phyloP scores from a whole-genome alignment of 2,329 filamentous ascomycete species.

The Ophiostoma fasciatum region DNA sequence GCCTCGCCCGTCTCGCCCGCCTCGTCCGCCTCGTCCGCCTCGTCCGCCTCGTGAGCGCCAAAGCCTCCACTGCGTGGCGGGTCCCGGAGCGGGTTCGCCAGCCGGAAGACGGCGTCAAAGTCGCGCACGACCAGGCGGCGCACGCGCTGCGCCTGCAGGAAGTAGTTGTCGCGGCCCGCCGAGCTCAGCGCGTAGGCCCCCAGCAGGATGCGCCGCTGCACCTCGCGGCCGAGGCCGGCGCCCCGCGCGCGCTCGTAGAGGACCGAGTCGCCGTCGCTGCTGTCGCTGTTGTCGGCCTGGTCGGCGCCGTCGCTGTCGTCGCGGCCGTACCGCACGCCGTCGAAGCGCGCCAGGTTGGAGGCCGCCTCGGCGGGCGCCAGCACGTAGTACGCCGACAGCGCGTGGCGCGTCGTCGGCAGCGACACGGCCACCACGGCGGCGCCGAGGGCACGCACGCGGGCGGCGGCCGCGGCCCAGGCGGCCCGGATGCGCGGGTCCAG shows the following conservation, averaged over 20 bases:
- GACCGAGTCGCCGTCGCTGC: constrained; percentile 34
- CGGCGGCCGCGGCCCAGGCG: constrained; percentile 53
- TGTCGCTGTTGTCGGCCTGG: neutral
- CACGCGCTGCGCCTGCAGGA: constrained; percentile 81
- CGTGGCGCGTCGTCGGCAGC: constrained; percentile 69
- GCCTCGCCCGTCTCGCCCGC: constrained; percentile 55
- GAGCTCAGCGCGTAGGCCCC: constrained; percentile 85
- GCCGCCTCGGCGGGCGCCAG: constrained; percentile 89
- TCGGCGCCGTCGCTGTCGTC: constrained; percentile 21
- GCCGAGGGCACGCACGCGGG: constrained; percentile 45
- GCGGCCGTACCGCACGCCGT: constrained; percentile 81
- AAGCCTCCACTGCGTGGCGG: too few species aligned
- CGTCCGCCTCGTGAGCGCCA: constrained; percentile 37
- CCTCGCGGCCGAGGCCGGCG: constrained; percentile 66
- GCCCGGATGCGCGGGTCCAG: constrained; percentile 53
- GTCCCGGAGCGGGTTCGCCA: constrained; percentile 50
- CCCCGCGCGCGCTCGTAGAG: constrained; percentile 67
- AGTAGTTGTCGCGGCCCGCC: constrained; percentile 88
- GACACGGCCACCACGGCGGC: constrained; percentile 62
- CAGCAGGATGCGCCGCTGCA: constrained; percentile 72
- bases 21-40: constrained; percentile 40
- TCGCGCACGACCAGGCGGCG: constrained; percentile 72
- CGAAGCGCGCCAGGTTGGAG: constrained; percentile 93
- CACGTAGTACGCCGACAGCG: constrained; percentile 87
- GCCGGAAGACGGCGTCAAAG: constrained; percentile 65